These are phyloP conservation scores for Lactarius tabidus DNA, from an alignment of 768 basidiomycete genomes.

Conservation along the genomic window DNA sequence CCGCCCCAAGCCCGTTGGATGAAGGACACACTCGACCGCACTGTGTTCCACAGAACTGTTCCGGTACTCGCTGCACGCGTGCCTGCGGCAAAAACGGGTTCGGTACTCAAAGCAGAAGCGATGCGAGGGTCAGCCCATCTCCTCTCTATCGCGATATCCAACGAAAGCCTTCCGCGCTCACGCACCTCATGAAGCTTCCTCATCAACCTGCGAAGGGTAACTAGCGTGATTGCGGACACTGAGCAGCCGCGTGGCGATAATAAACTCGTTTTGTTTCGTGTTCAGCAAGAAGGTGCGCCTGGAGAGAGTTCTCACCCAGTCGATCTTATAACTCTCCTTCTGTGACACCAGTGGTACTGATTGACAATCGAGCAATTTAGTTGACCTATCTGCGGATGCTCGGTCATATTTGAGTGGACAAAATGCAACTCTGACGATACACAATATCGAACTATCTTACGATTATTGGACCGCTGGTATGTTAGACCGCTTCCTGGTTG, in stretches of 20 bases:
- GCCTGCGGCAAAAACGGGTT: constrained; percentile 50
- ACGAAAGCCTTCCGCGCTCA: background rate
- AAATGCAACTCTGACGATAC: constrained; percentile 50
- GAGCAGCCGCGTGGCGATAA: constrained; percentile 41
- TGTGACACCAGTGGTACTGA: constrained; percentile 8
- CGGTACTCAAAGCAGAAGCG: constrained; percentile 52
- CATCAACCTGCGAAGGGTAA: constrained; percentile 65
- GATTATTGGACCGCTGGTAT: constrained; percentile 86
- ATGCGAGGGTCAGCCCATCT: constrained; percentile 48
- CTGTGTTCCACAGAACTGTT: constrained; percentile 60
- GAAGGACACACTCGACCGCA: constrained; percentile 52
- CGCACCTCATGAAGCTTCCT: constrained; percentile 42
- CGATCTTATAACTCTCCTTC: background rate
- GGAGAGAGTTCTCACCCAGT: background rate
- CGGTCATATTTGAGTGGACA: constrained; percentile 53
- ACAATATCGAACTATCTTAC: constrained; percentile 68
- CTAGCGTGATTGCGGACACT: constrained; percentile 52
- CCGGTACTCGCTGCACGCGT: constrained; percentile 67
- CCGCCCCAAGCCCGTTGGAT: constrained; percentile 52
- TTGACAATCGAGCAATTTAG: constrained; percentile 46
- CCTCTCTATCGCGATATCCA: background rate
- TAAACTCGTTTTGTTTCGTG: constrained; percentile 64
- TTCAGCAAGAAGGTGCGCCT: constrained; percentile 54
- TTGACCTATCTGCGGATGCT: constrained; percentile 56
- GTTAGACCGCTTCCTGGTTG: constrained; percentile 17